These are phyloP conservation scores for Rosa lucieae DNA, from an alignment of 306 rosid genomes.

Conservation along the genomic window DNA sequence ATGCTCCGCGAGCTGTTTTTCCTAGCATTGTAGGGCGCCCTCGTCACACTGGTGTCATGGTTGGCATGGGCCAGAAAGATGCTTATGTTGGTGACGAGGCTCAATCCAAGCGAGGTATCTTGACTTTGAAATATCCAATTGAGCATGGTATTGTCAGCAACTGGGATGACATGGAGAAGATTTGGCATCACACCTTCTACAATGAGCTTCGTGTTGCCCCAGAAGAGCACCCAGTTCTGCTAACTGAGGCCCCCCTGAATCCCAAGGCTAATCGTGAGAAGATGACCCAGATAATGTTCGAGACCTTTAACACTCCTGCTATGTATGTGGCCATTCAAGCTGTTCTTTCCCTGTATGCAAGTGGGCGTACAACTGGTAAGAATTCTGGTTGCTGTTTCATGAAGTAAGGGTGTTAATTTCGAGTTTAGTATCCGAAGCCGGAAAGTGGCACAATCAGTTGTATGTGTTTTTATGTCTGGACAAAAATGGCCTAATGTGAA, in stretches of 20 bases:
- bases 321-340: constrained; percentile 99
- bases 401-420: constrained; percentile 11
- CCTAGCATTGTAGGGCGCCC: constrained; percentile 99
- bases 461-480: not conserved
- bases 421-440: not conserved
- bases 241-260: constrained; percentile 97
- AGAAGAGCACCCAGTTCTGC: constrained; percentile 96
- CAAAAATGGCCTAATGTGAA: not conserved
- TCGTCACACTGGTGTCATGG: constrained; percentile 99
- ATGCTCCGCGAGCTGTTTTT: constrained; percentile 99
- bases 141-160: constrained; percentile 99
- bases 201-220: constrained; percentile 99
- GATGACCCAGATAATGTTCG: constrained; percentile 99
- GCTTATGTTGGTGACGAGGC: constrained; percentile 99
- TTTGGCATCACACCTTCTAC: constrained; percentile 99
- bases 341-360: constrained; percentile 93
- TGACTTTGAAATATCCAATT: constrained; percentile 92
- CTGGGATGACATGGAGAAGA: constrained; percentile 99
- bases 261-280: constrained; percentile 99
- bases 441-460: not conserved
- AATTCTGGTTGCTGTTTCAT: constrained; percentile 11
- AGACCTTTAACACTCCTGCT: constrained; percentile 95
- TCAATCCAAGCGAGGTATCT: constrained; percentile 94
- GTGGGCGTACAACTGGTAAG: constrained; percentile 99
- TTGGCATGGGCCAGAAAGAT: constrained; percentile 99